These are phyloP conservation scores for Catunica adiposa DNA, from an alignment of 2,329 filamentous ascomycete species.

Conservation along the genomic window DNA sequence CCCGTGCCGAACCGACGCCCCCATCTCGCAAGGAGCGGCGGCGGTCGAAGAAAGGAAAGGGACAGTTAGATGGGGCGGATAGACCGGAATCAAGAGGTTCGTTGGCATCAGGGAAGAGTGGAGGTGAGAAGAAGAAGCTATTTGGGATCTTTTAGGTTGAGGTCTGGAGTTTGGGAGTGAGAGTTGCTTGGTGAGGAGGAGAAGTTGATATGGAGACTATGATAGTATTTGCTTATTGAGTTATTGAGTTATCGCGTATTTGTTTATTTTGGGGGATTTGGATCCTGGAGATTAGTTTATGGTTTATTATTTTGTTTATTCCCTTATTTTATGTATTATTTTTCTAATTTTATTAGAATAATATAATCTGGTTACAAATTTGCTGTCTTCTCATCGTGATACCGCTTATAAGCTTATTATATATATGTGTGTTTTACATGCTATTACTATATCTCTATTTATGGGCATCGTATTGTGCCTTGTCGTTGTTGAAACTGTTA, in stretches of 20 bases:
- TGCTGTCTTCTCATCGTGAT: too few relatives aligned
- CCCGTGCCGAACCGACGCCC: not conserved
- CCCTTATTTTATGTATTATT: not conserved
- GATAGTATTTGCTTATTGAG: constrained; percentile 1
- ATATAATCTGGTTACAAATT: not conserved
- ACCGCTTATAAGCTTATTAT: too few relatives aligned
- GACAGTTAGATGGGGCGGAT: not conserved
- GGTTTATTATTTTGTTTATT: constrained; percentile 2
- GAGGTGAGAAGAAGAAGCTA: not conserved
- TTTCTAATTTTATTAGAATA: not conserved
- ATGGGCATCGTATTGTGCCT: too few relatives aligned
- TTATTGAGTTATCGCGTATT: not conserved
- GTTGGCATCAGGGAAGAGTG: constrained; percentile 2
- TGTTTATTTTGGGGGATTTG: not conserved
- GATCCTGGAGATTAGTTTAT: not conserved
- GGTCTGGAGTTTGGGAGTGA: not conserved
- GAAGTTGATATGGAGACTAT: too few relatives aligned
- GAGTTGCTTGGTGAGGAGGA: not conserved
- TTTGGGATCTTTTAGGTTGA: constrained; percentile 11
- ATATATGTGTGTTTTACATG: too few relatives aligned
- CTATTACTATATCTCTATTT: too few relatives aligned
- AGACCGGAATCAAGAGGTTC: not conserved
- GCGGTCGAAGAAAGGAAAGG: constrained; percentile 6
- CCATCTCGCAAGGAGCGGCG: constrained; percentile 2
- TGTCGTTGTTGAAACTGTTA: not conserved